phyloP scores from a whole-genome alignment of 371 early-diverging fungal genomes.

The Apophysomyces variabilis region DNA sequence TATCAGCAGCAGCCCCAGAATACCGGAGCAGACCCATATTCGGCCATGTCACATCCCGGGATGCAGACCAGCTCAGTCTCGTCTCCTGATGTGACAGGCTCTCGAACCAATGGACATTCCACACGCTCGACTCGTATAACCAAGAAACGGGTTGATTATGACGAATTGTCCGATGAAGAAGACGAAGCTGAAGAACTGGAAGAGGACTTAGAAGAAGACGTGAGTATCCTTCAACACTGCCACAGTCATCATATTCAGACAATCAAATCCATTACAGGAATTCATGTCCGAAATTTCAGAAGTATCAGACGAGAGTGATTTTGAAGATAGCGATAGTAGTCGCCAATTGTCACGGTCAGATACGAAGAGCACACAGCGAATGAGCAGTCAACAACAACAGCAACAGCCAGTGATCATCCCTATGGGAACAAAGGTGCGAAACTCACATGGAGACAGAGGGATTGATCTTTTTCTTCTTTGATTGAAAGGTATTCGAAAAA shows the following conservation, averaged over 20 bases:
- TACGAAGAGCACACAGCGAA: constrained; percentile 17
- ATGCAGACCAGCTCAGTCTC: neutral
- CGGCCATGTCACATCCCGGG: constrained; percentile 10
- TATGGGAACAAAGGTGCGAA: constrained; percentile 64
- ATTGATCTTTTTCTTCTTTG: neutral
- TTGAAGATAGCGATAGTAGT: constrained; percentile 19
- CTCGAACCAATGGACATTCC: constrained; percentile 4
- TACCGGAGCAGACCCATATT: neutral
- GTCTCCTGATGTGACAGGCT: neutral
- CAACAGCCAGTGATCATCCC: constrained; percentile 72
- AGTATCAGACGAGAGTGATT: constrained; percentile 32
- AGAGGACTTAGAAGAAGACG: constrained; percentile 24
- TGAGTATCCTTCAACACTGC: neutral
- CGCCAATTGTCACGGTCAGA: constrained; percentile 8
- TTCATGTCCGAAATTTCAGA: constrained; percentile 26
- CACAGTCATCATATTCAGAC: neutral
- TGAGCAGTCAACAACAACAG: constrained; percentile 39
- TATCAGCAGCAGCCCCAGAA: constrained; percentile 8
- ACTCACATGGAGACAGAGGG: neutral
- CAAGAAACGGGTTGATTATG: constrained; percentile 45
- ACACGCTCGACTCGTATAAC: constrained; percentile 7
- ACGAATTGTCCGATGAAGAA: constrained; percentile 48
- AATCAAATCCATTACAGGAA: constrained; percentile 18
- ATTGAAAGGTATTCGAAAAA: constrained; percentile 62
- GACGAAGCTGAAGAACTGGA: constrained; percentile 14